A percentile compares a stretch with the other conserved stretches of the same genome.
Evolutionary conservation across 2,329 filamentous ascomycete species (phyloP).

Genomic region (Talaromyces amestolkiae): DNA sequence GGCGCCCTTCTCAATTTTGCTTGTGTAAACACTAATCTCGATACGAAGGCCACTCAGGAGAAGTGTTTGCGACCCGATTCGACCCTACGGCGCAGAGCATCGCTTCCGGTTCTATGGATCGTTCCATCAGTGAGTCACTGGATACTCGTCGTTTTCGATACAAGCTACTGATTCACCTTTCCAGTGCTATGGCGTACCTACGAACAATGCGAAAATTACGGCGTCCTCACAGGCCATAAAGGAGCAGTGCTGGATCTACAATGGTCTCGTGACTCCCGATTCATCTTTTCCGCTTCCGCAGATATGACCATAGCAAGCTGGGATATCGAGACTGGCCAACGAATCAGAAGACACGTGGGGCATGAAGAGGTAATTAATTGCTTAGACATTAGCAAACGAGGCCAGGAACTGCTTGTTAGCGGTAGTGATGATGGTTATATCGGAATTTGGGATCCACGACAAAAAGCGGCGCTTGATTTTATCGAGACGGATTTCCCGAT

Average conservation of each 20-base stretch:
- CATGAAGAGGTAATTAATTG: conserved; percentile 96
- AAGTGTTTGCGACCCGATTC: conserved; percentile 88
- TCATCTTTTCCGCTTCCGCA: conserved; percentile 87
- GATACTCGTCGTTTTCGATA: not conserved
- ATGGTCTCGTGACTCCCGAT: conserved; percentile 92
- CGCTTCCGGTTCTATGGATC: conserved; percentile 93
- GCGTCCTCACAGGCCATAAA: conserved; percentile 81
- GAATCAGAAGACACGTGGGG: conserved; percentile 86
- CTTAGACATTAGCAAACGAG: conserved; percentile 81
- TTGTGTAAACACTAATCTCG: not conserved
- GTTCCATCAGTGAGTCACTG: conserved; percentile 70
- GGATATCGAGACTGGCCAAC: conserved; percentile 87
- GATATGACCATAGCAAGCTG: conserved; percentile 92
- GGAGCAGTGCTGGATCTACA: conserved; percentile 88
- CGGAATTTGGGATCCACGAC: conserved; percentile 91
- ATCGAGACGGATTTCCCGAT: conserved; percentile 90
- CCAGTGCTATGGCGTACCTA: conserved; percentile 91
- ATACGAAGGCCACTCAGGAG: conserved; percentile 62
- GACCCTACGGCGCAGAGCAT: conserved; percentile 84
- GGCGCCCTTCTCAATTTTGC: not conserved
- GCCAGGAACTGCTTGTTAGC: conserved; percentile 85
- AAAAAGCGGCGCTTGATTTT: conserved; percentile 82
- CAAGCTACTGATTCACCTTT: not conserved
- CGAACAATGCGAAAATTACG: conserved; percentile 92
- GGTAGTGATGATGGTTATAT: conserved; percentile 92